Base-by-base conservation (phyloP, 2,329 filamentous ascomycete genomes). In the Arthrobotrys musiformis region DNA sequence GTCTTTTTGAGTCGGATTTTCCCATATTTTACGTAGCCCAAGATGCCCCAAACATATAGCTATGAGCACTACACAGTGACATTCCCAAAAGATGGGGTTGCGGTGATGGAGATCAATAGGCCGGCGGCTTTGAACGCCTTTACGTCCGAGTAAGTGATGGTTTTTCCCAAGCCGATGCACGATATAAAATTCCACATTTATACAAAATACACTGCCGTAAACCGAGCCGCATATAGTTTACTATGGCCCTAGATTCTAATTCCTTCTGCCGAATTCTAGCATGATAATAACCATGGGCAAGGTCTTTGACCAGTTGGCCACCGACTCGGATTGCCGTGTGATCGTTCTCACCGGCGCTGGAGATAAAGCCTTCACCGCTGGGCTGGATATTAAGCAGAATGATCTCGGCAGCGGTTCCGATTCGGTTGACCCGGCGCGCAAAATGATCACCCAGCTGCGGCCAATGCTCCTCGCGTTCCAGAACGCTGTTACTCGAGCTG, bases 41-140 rank as follows among this genome's bases (percentile, higher is more conserved):
- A 19, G 35, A 78, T 78, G 74, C 68, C 74, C 4, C 69, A 72
- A 24, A 72, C 74, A 17, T 78, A 78, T 48, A 62, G 22, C 46
- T 90, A 89, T 84, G 85, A 90, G 80, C 86, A 92, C 86, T 93
- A 93, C 87, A 89, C 90, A 79, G 86, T 96, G 80, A 89, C 88
- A n/a, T 90, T 89, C 46, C 92, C 93, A 0, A 82, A 85, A 40
- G 87, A 90, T 81, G 90, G 90, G 85, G 90, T 97, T 58, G 92
- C 90, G n/a, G 93, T 97, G 83, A 91, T 98, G 74, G 91, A 97
- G 84, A 97, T 97, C 85, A 94, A 96, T 85, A 89, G 94, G 0
- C 89, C 94, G 0, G 84, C 89, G 79, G 97, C 97, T 85, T 86
- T 97, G 83, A 98, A 98, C 83, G 90, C 94, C 79, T 97, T 97